Evolutionary conservation across 2,329 filamentous ascomycete species (phyloP).

Genomic region (Microcyclospora pomicola): DNA sequence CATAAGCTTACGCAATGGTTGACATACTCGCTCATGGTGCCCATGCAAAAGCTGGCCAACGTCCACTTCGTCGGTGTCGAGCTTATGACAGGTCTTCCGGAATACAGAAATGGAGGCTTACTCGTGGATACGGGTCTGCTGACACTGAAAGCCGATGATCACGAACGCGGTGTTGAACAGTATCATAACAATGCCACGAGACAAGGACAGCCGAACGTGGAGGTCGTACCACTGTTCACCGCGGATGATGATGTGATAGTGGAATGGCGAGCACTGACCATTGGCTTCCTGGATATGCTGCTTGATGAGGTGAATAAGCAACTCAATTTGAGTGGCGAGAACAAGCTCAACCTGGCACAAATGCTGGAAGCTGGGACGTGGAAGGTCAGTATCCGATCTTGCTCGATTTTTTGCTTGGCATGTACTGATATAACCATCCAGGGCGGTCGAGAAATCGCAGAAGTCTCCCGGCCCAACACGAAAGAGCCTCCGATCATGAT

Average conservation of each 20-base stretch:
- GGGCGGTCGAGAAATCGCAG: conserved; percentile 91
- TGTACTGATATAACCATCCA: not conserved
- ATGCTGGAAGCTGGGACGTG: conserved; percentile 92
- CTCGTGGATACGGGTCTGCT: conserved; percentile 75
- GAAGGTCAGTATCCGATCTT: conserved; percentile 55
- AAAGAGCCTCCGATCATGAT: conserved; percentile 95
- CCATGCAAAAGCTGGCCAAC: conserved; percentile 68
- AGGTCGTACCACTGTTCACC: conserved; percentile 60
- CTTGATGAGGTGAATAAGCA: conserved; percentile 53
- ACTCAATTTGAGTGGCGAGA: conserved; percentile 53
- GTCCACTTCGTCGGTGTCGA: conserved; percentile 71
- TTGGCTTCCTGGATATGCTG: conserved; percentile 60
- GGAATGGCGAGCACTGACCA: conserved; percentile 63
- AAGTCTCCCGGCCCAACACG: conserved; percentile 88
- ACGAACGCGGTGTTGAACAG: conserved; percentile 54
- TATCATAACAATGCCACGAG: conserved; percentile 58
- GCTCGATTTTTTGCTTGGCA: not conserved
- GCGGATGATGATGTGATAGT: conserved; percentile 66
- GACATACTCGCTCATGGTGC: conserved; percentile 83
- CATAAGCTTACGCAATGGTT: conserved; percentile 95
- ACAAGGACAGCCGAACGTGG: conserved; percentile 56
- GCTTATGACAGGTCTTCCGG: conserved; percentile 75
- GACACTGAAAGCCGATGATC: conserved; percentile 56
- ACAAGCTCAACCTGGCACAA: conserved; percentile 66
- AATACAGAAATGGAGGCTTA: conserved; percentile 84